Base-by-base conservation (phyloP, 345 rosid species). In the Lagerstroemia speciosa region DNA sequence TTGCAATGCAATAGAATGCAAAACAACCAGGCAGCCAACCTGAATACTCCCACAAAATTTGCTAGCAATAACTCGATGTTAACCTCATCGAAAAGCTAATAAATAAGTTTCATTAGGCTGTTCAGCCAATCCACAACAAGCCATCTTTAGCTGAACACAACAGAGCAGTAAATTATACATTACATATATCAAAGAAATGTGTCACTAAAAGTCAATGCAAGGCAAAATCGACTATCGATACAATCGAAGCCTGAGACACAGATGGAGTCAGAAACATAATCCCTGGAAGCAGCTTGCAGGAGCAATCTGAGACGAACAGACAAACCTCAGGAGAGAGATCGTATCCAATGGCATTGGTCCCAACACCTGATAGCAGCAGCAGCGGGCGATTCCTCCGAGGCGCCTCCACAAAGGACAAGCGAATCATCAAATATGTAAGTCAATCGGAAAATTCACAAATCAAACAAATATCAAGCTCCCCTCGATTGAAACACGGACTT, bases 311-410 rank as follows among this genome's bases (percentile, higher is more conserved):
- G 62, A 57, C 30, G 62, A 24, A 12, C 15, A 57, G 27, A 65
- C 48, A 67, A 16, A 89, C 92, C 90, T 80, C 84, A 65, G 89
- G 92, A 70, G 89, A 81, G 69, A 89, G 93, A 81, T 90, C 96
- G 69, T 76, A 92, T 43, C 86, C 89, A 67, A 87, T 68, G 52
- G 98, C 96, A 72, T 92, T 92, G 16, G 85, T 83, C 4, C 85
- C 98, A 57, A 92, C 76, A 15, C 96, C 96, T 2, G 93, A 87
- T 65, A 92, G 67, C 64, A 92, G 79, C 75, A 92, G 43, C 74
- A 92, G 64, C 15, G 98, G 96, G 76, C 84, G 96, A n/a, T 84
- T 88, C 83, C 93, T 84, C 46, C 62, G 67, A 8, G 81, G 80
- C 66, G 82, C 87, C 91, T 82, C 70, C 40, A 29, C 40, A 61